These are phyloP conservation scores for Suillus fuscotomentosus DNA, from an alignment of 768 basidiomycete genomes.

Conservation along the genomic window DNA sequence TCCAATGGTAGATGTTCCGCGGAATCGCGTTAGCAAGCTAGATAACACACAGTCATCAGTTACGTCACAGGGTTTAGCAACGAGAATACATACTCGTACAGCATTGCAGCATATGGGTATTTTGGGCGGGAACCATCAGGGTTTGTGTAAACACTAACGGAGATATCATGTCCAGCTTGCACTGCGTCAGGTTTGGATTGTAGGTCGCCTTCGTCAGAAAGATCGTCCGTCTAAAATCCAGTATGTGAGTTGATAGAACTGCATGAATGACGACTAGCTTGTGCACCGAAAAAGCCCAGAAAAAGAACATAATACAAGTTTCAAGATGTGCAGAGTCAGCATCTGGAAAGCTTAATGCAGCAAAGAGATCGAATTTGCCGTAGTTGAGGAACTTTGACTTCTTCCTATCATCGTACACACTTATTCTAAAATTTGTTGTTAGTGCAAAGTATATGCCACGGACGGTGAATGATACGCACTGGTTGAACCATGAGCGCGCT, in stretches of 20 bases:
- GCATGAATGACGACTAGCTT: background rate
- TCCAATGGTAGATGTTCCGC: slow-evolving; percentile 35
- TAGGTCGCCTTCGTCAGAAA: slow-evolving; percentile 36
- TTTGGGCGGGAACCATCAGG: slow-evolving; percentile 28
- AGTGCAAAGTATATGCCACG: background rate
- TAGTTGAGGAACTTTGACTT: slow-evolving; percentile 35
- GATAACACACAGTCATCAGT: background rate
- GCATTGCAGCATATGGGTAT: slow-evolving; percentile 38
- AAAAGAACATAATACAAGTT: slow-evolving; percentile 37
- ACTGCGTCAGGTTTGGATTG: slow-evolving; percentile 35
- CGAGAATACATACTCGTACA: slow-evolving; percentile 32
- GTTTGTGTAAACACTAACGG: slow-evolving; percentile 26
- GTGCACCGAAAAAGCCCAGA: slow-evolving; percentile 38
- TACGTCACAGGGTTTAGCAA: slow-evolving; percentile 12
- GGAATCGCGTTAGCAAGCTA: slow-evolving; percentile 34
- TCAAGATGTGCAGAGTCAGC: slow-evolving; percentile 33
- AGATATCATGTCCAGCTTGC: slow-evolving; percentile 31
- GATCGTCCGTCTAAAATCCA: slow-evolving; percentile 31
- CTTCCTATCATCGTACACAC: slow-evolving; percentile 35
- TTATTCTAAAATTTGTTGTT: slow-evolving; percentile 18
- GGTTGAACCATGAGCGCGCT: slow-evolving; percentile 34
- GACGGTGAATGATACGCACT: slow-evolving; percentile 15
- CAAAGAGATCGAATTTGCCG: slow-evolving; percentile 38
- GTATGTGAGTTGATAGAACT: slow-evolving; percentile 5
- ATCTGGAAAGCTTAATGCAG: slow-evolving; percentile 38